A percentile compares a stretch with the other conserved stretches of the same genome.
phyloP scores from a whole-genome alignment of 1,284 basidiomycete species.

The Cystobasidium sp. region DNA sequence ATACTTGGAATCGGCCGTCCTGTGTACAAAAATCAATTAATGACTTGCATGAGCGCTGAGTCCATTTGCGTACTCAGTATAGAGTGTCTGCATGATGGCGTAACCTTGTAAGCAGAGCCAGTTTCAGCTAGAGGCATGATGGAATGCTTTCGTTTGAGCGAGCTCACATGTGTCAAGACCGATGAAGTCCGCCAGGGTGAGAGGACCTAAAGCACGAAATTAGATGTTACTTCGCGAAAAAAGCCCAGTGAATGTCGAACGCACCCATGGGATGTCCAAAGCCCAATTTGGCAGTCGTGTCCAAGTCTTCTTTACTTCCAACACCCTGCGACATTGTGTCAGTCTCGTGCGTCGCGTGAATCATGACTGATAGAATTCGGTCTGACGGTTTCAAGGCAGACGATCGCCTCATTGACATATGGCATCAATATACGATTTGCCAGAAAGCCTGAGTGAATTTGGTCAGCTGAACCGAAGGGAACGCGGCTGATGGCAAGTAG shows the following conservation, averaged over 20 bases:
- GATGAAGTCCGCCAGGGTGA: constrained; percentile 47
- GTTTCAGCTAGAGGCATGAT: not conserved
- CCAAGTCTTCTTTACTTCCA: constrained; percentile 91
- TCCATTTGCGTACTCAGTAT: constrained; percentile 16
- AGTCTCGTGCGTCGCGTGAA: not conserved
- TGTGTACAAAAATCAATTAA: constrained; percentile 55
- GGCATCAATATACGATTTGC: constrained; percentile 87
- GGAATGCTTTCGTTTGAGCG: not conserved
- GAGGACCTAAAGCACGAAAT: constrained; percentile 8
- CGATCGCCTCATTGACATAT: constrained; percentile 89
- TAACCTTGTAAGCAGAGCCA: constrained; percentile 60
- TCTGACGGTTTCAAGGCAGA: constrained; percentile 75
- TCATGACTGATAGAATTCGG: too few species aligned
- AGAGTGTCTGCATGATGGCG: constrained; percentile 82
- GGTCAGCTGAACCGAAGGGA: constrained; percentile 20
- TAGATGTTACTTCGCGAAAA: not conserved
- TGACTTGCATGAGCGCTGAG: constrained; percentile 21
- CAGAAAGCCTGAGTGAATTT: constrained; percentile 62
- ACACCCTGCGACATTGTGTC: constrained; percentile 65
- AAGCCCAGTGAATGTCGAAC: not conserved
- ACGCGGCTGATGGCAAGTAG: constrained; percentile 62
- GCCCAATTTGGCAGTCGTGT: constrained; percentile 87
- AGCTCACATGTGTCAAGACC: constrained; percentile 50
- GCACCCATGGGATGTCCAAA: constrained; percentile 95
- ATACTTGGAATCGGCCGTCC: constrained; percentile 95